phyloP scores from a whole-genome alignment of 306 rosid genomes.

The Luffa acutangula region DNA sequence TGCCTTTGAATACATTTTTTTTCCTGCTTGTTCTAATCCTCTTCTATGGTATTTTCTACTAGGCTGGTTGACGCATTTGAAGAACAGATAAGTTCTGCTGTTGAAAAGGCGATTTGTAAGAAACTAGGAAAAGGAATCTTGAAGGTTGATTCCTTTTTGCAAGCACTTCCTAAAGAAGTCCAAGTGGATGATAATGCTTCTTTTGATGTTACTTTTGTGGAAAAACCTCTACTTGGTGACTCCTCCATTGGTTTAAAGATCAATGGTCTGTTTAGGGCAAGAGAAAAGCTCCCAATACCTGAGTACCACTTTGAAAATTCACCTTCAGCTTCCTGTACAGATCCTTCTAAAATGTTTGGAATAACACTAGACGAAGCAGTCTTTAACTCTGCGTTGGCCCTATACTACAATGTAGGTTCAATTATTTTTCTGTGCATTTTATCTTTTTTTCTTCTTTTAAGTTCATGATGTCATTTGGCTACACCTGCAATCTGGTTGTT shows the following conservation, averaged over 20 bases:
- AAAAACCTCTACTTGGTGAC: constrained; percentile 42
- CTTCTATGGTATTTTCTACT: constrained; percentile 12
- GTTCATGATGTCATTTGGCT: neutral
- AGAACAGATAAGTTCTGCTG: constrained; percentile 58
- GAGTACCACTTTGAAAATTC: constrained; percentile 21
- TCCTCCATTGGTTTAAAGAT: constrained; percentile 68
- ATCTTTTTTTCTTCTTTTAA: neutral
- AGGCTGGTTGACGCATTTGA: constrained; percentile 82
- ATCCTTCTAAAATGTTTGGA: constrained; percentile 74
- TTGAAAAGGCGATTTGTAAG: constrained; percentile 56
- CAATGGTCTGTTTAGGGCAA: constrained; percentile 56
- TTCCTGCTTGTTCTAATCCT: neutral
- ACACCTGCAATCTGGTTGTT: neutral
- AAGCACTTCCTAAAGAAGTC: constrained; percentile 66
- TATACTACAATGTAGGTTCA: constrained; percentile 60
- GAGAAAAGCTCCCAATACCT: constrained; percentile 18
- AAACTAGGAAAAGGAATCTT: constrained; percentile 55
- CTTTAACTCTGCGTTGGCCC: constrained; percentile 61
- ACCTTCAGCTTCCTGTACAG: constrained; percentile 36
- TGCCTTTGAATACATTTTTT: neutral
- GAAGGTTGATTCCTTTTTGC: constrained; percentile 57
- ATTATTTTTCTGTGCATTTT: neutral
- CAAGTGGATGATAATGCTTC: constrained; percentile 54
- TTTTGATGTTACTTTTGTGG: constrained; percentile 60
- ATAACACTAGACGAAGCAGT: constrained; percentile 74